A percentile compares a stretch with the other conserved stretches of the same genome.
These are phyloP conservation scores for Inga oerstediana DNA, from an alignment of 306 rosid species.

Conservation along the genomic window DNA sequence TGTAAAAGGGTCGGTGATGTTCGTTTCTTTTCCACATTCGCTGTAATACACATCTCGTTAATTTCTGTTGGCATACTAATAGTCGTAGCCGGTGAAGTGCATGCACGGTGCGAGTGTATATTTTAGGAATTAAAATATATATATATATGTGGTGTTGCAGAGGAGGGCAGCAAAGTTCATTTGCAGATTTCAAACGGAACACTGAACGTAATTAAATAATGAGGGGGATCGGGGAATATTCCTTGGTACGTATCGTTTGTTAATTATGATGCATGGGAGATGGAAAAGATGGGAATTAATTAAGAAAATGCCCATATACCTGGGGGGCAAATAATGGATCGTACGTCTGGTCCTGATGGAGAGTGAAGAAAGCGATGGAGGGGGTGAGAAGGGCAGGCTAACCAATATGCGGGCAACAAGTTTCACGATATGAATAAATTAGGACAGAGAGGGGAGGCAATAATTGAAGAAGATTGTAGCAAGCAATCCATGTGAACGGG, in stretches of 20 bases:
- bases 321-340: not conserved
- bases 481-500: slow-evolving; percentile 44
- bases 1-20: not conserved
- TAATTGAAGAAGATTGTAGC: slow-evolving; percentile 30
- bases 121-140: not conserved
- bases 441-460: slow-evolving; percentile 10
- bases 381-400: not conserved
- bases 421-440: not conserved
- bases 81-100: not conserved
- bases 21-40: not conserved
- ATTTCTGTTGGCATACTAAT: not conserved
- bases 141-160: not conserved
- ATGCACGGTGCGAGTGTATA: not conserved
- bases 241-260: not conserved
- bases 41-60: not conserved
- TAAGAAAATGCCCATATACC: not conserved
- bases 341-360: not conserved
- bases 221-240: not conserved
- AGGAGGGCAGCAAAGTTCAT: not conserved
- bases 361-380: slow-evolving; percentile 8
- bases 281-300: not conserved
- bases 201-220: not conserved
- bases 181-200: not conserved
- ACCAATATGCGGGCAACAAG: slow-evolving; percentile 20
- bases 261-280: not conserved